Base-by-base conservation (phyloP, 2,329 filamentous ascomycete species). In the Paracoccidioides brasiliensis region DNA sequence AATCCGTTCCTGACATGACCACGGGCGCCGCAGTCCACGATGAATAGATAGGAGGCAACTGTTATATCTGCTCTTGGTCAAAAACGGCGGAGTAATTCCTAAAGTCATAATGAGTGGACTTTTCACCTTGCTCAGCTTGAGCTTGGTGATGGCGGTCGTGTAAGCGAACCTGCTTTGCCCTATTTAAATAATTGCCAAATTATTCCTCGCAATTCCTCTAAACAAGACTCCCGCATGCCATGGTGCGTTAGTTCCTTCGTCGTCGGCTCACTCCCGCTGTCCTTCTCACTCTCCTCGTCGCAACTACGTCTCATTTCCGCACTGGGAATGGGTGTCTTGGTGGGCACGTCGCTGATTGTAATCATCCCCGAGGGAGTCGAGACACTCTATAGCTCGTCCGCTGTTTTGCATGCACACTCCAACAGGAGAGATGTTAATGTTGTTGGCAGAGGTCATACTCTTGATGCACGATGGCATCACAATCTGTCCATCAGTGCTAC, bases 281-380 rank as follows among this genome's bases (percentile, higher is more conserved):
- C 89, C 56, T 88, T 98, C 76, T 82, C 85, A 56, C 80, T 98
- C 32, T 91, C 90, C 35, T 83, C 86, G 58, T 88, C 89, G 45
- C 89, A 95, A 70, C 76, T 97, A 56, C 85, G 91, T 66, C 76
- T 95, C 52, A 87, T 97, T 67, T 94, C 91, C 28, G 90, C 90
- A 56, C 81, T 97, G 68, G 93, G 93, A 54, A 89, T 95, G 70
- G 93, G 93, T 46, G 86, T 98, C 53, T 77, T 98, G 7, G 90
- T 98, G 14, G 93, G 93, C 40, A 97, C 93, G 33, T 91, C 91
- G 1, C 79, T 98, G 61, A 91, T 97, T 61, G 90, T 98, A 37
- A 97, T 98, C 66, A 95, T 98, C 64, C 93, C 93, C 0, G 93
- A 98, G 71, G 93, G 93, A 41, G 85, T 97, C 57, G 90, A 96